phyloP scores from a whole-genome alignment of 805 yeast species.

The Metschnikowia rubicola region DNA sequence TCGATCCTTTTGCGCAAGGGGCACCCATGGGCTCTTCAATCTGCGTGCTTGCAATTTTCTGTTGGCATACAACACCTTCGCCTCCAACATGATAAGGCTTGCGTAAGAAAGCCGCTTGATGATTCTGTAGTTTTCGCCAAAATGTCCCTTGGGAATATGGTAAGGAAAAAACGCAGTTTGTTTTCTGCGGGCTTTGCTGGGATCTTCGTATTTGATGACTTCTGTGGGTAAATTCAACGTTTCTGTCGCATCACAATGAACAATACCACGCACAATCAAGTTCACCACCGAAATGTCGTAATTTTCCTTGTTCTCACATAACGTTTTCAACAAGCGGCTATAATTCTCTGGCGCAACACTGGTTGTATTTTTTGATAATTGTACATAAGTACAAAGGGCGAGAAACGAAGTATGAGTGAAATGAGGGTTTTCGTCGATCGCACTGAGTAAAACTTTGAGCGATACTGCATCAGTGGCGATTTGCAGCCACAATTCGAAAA shows the following conservation, averaged over 20 bases:
- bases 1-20: slow-evolving; percentile 3
- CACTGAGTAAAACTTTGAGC: slow-evolving; percentile 10
- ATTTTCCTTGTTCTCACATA: slow-evolving; percentile 7
- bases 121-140: slow-evolving; percentile 16
- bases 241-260: slow-evolving; percentile 13
- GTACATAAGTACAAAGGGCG: slow-evolving; percentile 5
- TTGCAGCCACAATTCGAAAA: background rate
- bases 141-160: slow-evolving; percentile 2
- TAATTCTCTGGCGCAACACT: slow-evolving; percentile 13
- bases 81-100: slow-evolving; percentile 12
- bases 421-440: slow-evolving; percentile 8
- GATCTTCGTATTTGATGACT: background rate
- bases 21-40: slow-evolving; percentile 11
- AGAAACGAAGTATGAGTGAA: slow-evolving; percentile 4
- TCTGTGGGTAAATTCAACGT: slow-evolving; percentile 11
- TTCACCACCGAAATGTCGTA: slow-evolving; percentile 1
- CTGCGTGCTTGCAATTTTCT: background rate
- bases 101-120: slow-evolving; percentile 12
- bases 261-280: slow-evolving; percentile 11
- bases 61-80: slow-evolving; percentile 7
- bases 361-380: background rate
- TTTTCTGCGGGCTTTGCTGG: background rate
- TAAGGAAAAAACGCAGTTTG: background rate
- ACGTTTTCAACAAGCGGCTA: slow-evolving; percentile 3
- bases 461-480: slow-evolving; percentile 10